These are phyloP conservation scores for Trifolium subterraneum DNA, from an alignment of 306 rosid genomes.

Conservation along the genomic window DNA sequence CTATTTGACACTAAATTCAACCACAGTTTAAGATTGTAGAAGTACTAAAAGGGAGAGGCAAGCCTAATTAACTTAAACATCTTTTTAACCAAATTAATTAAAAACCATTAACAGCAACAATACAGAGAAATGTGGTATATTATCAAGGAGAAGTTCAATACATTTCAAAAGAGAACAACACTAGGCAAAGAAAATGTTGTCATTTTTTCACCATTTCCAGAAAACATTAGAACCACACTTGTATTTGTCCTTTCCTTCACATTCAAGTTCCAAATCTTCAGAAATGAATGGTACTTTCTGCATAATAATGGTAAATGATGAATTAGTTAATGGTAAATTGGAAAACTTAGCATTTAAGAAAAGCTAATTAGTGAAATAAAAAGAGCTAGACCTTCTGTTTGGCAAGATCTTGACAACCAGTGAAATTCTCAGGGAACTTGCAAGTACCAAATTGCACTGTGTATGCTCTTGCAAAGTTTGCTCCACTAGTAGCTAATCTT, in stretches of 20 bases:
- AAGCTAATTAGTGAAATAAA: constrained; percentile 7
- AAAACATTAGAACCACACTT: constrained; percentile 99
- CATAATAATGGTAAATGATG: constrained; percentile 13
- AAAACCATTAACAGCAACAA: not conserved
- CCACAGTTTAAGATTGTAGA: not conserved
- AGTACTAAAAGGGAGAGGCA: not conserved
- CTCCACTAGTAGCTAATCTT: constrained; percentile 92
- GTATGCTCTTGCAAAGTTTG: constrained; percentile 95
- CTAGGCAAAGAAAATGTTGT: not conserved
- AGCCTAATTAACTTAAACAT: not conserved
- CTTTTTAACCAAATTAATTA: not conserved
- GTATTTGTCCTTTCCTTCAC: constrained; percentile 94
- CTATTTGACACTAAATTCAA: not conserved
- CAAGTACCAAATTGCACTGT: constrained; percentile 94
- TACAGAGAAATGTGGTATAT: constrained; percentile 6
- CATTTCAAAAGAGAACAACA: constrained; percentile 34
- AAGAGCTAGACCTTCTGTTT: constrained; percentile 71
- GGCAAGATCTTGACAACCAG: constrained; percentile 99
- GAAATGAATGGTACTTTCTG: constrained; percentile 92
- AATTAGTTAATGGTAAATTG: not conserved
- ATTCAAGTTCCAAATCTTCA: constrained; percentile 86
- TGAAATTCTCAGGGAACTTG: constrained; percentile 99
- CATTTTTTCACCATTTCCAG: constrained; percentile 89
- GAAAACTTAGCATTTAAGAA: not conserved
- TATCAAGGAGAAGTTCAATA: constrained; percentile 33